Percentiles rank a stretch among this genome's conserved stretches.
These are phyloP conservation scores for Suillus tomentosus DNA, from an alignment of 768 basidiomycete species.

Conservation along the genomic window DNA sequence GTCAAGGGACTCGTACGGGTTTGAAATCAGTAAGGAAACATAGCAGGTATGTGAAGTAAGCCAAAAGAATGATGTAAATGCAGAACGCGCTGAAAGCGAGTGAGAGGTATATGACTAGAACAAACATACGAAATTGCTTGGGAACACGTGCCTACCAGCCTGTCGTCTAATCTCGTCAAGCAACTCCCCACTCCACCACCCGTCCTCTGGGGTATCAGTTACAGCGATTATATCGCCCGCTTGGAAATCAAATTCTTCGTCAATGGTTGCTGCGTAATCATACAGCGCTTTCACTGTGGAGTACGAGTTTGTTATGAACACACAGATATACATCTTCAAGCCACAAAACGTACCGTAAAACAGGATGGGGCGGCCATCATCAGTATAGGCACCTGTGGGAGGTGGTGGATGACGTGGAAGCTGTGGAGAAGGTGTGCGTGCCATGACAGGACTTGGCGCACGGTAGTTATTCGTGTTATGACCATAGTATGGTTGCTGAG, in stretches of 20 bases:
- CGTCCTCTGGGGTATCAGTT: constrained; percentile 90
- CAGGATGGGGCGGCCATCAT: constrained; percentile 78
- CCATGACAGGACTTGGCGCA: constrained; percentile 42
- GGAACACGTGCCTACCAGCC: constrained; percentile 77
- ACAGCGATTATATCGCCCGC: constrained; percentile 95
- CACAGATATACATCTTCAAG: constrained; percentile 10
- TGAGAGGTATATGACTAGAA: constrained; percentile 45
- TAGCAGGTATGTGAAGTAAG: constrained; percentile 5
- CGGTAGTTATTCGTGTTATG: constrained; percentile 36
- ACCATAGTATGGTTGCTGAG: constrained; percentile 29
- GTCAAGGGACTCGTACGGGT: not conserved
- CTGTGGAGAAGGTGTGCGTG: constrained; percentile 55
- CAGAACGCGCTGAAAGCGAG: not conserved
- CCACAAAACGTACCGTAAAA: constrained; percentile 75
- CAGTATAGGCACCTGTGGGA: constrained; percentile 78
- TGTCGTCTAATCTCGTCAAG: constrained; percentile 75
- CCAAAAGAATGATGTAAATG: constrained; percentile 4
- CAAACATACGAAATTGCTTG: constrained; percentile 85
- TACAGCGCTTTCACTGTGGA: constrained; percentile 83
- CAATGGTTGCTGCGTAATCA: constrained; percentile 80
- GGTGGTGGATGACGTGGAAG: constrained; percentile 40
- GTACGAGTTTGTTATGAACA: constrained; percentile 5
- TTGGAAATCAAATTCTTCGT: constrained; percentile 97
- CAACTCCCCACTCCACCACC: constrained; percentile 95
- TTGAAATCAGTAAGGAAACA: constrained; percentile 1